Evolutionary conservation across 345 rosid genomes (phyloP), one percentile per base, ranked within the genome.

Genomic region (Eucalyptus erythrocorys): DNA sequence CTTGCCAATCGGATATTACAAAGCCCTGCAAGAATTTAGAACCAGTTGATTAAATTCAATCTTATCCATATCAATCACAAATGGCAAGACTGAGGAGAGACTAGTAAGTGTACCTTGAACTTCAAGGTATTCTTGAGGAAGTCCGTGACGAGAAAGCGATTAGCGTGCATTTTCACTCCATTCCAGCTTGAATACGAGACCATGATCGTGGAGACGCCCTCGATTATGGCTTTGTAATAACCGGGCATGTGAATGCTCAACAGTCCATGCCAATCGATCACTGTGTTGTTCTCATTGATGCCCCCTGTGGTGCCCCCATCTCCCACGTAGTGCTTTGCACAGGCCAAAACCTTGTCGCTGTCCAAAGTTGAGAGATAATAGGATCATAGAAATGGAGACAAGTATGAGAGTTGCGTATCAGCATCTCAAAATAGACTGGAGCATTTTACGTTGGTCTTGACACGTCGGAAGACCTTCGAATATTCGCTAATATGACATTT

Each of bases 241-340:
- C 89, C 97, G 1, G 96, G 94, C 99, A 97, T 94, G 93, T 97
- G 99, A 82, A 94, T 94, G 87, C 89, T 88, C 45, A 93, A 45
- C 90, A 97, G 68, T 59, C 90, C 95, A 81, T 92, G 92, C 87
- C 85, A 32, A 43, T 89, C 91, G 19, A 84, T 91, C 87, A 89
- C 90, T 0, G 97, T 95, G 88, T 97, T 87, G 91, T 96, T 95
- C 86, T 95, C 99, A 49, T 96, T 92, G 48, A 95, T 94, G 79
- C 99, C 99, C 19, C 81, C 89, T 16, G 92, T 48, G 8, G 99
- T 97, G 37, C 99, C 99, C 24, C 97, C 98, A 88, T 97, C 99
- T 7, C 97, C 98, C 49, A 96, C 97, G 85, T 89, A 97, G 92
- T 97, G 99, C 91, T 96, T 97, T 6, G 99, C 98, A 91, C 99